Evolutionary conservation across 148 eudicot species (phyloP).

Genomic region (Gaultheria prostrata): DNA sequence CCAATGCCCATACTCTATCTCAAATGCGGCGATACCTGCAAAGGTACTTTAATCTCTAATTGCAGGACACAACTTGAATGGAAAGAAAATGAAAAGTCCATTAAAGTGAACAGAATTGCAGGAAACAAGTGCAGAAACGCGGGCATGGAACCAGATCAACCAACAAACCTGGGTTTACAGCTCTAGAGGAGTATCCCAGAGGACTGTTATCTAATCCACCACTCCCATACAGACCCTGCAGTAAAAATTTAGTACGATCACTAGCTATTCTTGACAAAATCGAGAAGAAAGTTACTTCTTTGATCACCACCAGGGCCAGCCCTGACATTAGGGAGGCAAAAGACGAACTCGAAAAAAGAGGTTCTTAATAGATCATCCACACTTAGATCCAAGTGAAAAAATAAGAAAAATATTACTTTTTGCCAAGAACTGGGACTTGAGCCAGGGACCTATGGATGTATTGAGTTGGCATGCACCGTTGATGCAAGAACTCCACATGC

Average conservation of each 20-base stretch:
- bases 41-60: not conserved
- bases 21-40: constrained; percentile 76
- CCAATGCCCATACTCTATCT: constrained; percentile 79
- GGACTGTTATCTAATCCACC: constrained; percentile 54
- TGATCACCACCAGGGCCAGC: not conserved
- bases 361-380: no score
- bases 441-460: no score
- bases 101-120: not conserved
- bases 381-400: not conserved
- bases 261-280: no score
- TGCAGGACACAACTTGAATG: not conserved
- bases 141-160: not conserved
- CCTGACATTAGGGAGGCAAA: no score
- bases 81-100: not conserved
- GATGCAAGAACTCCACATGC: no score
- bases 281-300: no score
- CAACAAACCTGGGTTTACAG: constrained; percentile 72
- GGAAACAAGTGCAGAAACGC: no score
- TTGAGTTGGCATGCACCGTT: no score
- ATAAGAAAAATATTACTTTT: no score
- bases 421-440: no score
- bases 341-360: no score
- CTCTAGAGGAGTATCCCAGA: constrained; percentile 46
- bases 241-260: not conserved
- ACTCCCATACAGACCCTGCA: constrained; percentile 62